These are phyloP conservation scores for Celoporthe dispersa DNA, from an alignment of 2,329 filamentous ascomycete species.

Conservation along the genomic window DNA sequence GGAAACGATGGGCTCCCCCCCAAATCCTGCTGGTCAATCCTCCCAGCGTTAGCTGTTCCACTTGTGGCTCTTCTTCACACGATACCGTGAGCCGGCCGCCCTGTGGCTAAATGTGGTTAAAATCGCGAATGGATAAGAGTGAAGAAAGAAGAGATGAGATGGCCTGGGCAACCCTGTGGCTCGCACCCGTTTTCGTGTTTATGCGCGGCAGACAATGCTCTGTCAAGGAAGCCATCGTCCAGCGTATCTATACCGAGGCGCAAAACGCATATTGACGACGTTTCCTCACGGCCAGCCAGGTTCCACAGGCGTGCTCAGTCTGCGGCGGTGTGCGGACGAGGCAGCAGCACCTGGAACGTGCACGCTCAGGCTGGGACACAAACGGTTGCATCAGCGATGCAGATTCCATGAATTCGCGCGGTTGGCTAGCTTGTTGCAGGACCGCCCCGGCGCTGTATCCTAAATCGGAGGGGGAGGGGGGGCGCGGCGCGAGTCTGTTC, in stretches of 20 bases:
- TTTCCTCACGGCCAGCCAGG: not conserved
- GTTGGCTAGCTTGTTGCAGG: constrained; percentile 11
- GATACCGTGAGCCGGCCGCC: too few species aligned
- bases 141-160: not conserved
- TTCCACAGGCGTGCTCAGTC: not conserved
- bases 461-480: too few species aligned
- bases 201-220: not conserved
- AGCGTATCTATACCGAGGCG: not conserved
- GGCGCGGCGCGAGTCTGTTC: not conserved
- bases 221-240: not conserved
- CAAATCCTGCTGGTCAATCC: not conserved
- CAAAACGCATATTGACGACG: not conserved
- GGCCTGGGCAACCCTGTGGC: not conserved
- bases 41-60: not conserved
- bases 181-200: not conserved
- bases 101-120: constrained; percentile 6
- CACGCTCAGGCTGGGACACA: constrained; percentile 9
- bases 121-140: not conserved
- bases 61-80: not conserved
- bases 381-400: constrained; percentile 10
- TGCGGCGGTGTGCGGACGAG: not conserved
- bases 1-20: not conserved
- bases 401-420: not conserved
- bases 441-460: not conserved
- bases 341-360: constrained; percentile 12